Conservation (phyloP, 257 asterid species). For the Coffea eugenioides region DNA sequence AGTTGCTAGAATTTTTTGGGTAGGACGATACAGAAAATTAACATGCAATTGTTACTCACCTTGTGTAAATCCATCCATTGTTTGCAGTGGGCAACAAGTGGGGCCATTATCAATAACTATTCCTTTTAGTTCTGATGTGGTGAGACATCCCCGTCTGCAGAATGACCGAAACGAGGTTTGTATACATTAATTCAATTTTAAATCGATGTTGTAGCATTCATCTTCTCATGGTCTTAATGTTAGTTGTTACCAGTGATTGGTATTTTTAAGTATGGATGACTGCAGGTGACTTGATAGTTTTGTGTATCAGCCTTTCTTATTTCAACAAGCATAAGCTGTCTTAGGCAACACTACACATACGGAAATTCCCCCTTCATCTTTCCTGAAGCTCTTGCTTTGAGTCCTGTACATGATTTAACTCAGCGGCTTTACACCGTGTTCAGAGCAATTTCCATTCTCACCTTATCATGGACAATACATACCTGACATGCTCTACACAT, state of each 20-base stretch:
- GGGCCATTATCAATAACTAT: constrained; percentile 52
- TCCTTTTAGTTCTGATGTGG: constrained; percentile 24
- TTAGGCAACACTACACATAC: not conserved
- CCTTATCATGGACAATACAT: not conserved
- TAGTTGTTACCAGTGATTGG: not conserved
- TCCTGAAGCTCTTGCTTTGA: not conserved
- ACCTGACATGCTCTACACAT: not conserved
- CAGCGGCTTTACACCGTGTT: not conserved
- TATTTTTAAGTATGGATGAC: not conserved
- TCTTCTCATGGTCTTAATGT: not conserved
- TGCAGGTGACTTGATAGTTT: not conserved
- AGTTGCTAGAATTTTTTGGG: not conserved
- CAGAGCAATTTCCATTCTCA: not conserved
- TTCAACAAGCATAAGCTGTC: not conserved
- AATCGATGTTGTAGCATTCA: not conserved
- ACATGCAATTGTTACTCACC: not conserved
- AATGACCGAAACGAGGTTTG: constrained; percentile 36
- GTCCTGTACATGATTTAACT: not conserved
- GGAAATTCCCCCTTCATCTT: not conserved
- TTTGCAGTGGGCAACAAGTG: constrained; percentile 67
- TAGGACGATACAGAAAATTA: not conserved
- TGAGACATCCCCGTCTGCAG: constrained; percentile 23
- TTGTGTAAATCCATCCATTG: constrained; percentile 11
- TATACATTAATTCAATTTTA: not conserved
- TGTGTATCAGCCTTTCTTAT: not conserved